These are phyloP conservation scores for Phytophthora sp. DNA, from an alignment of 352 stramenopile genomes.

Conservation along the genomic window DNA sequence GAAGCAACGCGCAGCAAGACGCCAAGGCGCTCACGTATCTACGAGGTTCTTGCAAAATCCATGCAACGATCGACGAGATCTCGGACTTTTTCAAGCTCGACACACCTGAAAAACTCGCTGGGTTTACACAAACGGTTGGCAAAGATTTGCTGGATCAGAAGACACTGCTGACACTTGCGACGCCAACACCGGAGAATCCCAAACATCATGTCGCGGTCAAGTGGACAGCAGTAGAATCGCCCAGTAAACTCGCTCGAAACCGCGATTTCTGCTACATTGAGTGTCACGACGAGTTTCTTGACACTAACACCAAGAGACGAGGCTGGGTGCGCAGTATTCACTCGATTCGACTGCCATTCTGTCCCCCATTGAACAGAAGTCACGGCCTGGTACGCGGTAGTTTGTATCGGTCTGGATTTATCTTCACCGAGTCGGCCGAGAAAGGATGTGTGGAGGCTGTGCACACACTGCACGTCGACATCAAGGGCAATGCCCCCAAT, in stretches of 20 bases:
- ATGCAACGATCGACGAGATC: constrained; percentile 81
- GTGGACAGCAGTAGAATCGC: constrained; percentile 82
- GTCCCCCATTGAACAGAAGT: constrained; percentile 57
- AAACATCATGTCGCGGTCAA: constrained; percentile 87
- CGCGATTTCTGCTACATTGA: constrained; percentile 88
- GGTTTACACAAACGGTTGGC: constrained; percentile 73
- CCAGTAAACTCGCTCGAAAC: constrained; percentile 74
- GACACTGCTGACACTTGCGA: constrained; percentile 71
- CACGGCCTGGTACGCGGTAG: constrained; percentile 72
- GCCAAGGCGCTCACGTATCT: constrained; percentile 68
- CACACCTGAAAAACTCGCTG: constrained; percentile 69
- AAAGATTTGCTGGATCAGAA: constrained; percentile 85
- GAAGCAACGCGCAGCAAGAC: constrained; percentile 14
- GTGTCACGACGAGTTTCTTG: constrained; percentile 86
- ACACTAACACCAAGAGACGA: constrained; percentile 66
- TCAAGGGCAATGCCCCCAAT: constrained; percentile 79
- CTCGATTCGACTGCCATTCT: constrained; percentile 80
- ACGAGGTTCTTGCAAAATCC: constrained; percentile 68
- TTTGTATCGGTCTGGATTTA: constrained; percentile 79
- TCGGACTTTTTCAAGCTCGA: constrained; percentile 84
- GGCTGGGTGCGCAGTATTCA: constrained; percentile 83
- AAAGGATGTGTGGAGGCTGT: constrained; percentile 69
- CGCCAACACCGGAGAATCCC: constrained; percentile 71
- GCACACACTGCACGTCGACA: constrained; percentile 79
- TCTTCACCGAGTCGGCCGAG: constrained; percentile 73